Evolutionary conservation across 805 yeast species (phyloP), one percentile per base, ranked within the genome.

Genomic region (Kregervanrija delftensis): DNA sequence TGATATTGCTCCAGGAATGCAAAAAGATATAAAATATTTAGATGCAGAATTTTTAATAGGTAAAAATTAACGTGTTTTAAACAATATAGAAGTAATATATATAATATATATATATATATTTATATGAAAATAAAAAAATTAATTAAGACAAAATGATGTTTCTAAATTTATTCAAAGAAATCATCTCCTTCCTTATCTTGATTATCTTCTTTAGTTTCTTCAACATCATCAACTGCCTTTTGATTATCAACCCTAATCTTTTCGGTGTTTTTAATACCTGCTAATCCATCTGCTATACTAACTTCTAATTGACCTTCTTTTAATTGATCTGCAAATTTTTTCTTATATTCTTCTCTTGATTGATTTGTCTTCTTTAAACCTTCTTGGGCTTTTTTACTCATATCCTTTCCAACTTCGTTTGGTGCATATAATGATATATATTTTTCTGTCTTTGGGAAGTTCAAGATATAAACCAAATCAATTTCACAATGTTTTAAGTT

Each of bases 391-490:
- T 61, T 63, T 6, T 57, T 55, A 16, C 49, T 42, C 37, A 49
- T 32, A 41, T 64, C 61, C n/a, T 63, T 65, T 37, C 64, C 63
- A 22, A 52, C 61, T 15, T 59, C 54, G 3, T 59, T 59, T 32
- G 63, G 63, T 14, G 93, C 89, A 61, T 79, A 90, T 47, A 90
- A 64, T 0, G 96, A 77, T 33, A 86, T 76, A 61, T 90, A 90
- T 64, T 87, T 89, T 55, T 78, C 81, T 41, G 81, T 75, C 56
- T 76, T 79, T 32, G 98, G 96, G 68, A 79, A 90, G 58, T 83
- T 73, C 13, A 81, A 72, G 11, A 82, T 79, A 60, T 90, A 90
- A 31, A 85, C 85, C 28, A 83, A 65, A 54, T 89, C 96, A 8
- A 81, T 65, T 55, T 81, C 83, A 44, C 77, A 67, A 50, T 82